Base-by-base conservation (phyloP, 1,139 yeast species). In the Petasospora fabianii region DNA sequence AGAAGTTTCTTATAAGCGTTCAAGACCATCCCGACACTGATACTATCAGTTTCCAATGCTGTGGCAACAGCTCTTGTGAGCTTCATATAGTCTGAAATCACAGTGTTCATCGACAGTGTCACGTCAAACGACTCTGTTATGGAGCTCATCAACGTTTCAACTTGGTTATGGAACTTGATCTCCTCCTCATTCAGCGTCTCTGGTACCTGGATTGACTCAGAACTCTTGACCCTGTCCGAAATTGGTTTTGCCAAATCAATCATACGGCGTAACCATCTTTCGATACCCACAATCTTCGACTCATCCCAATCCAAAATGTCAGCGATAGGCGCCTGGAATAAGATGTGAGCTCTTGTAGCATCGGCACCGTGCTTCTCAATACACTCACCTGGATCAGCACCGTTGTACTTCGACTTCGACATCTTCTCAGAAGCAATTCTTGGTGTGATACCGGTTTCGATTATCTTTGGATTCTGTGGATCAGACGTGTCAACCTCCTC, bases 331-430 rank as follows among this genome's bases (percentile, higher is more conserved):
- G 97, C 97, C 59, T 82, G 95, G 66, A 92, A 92, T n/a, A 92
- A 62, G 50, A 92, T 77, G 55, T 90, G 96, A 0, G 97, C 97
- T 46, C 98, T 73, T 0, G 92, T 84, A 0, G 96, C 90, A 66
- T 92, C 98, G 2, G 97, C 90, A 3, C 98, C 98, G 60, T 86
- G 86, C 32, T 68, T 69, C n/a, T 57, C 59, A 22, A 92, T 88
- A 50, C 92, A 84, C 42, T 73, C 75, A 1, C 72, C 76, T 0
- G 97, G 97, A 56, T 90, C 96, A 4, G 86, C 96, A 13, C 98
- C 98, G 55, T 92, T 92, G 55, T 79, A 79, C 56, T 92, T 92
- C 1, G 97, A 88, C 61, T 92, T 92, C 1, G 97, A 88, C 98
- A 92, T 92, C 58, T 92, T 92, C 56, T 92, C 97, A 56, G 62